Base-by-base conservation (phyloP, 1,139 yeast genomes). In the Geotrichum australiense region DNA sequence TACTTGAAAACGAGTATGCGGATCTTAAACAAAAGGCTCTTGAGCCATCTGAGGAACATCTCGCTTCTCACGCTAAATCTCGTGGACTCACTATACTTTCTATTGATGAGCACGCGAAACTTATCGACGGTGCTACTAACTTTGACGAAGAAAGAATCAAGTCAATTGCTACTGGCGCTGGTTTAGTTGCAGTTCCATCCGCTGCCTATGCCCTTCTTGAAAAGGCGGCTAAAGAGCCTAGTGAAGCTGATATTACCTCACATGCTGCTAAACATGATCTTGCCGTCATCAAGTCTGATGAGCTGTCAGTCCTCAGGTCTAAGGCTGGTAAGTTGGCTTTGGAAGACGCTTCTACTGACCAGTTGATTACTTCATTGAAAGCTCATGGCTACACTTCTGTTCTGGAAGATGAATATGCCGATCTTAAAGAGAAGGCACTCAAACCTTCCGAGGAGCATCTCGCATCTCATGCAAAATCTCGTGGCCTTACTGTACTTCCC, bases 191-290 rank as follows among this genome's bases (percentile, higher is more conserved):
- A 7, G 35, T 31, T 19, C 25, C 35, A 14, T 2, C 25, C 22
- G 16, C 29, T 45, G 36, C 46, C 50, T 23, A 20, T 25, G 5
- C 25, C 4, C 25, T 22, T 5, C 32, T 35, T 27, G 19, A 32
- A 7, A 35, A 28, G 23, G 44, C 52, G 26, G 42, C 52, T 11
- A 41, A 45, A n/a, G 34, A 48, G 29, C 50, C 65, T 44, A 50
- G 56, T 1, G 46, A 26, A 20, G 39, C 62, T 4, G 69, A 62
- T 10, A 25, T 35, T n/a, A 14, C 30, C 11, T 16, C 12, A 2
- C 73, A 69, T 53, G 78, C 78, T 2, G n/a, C 15, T 10, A 23
- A 33, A 5, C 25, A 34, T 26, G 47, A 45, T 5, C 21, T 37
- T 8, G 12, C 38, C 3, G 19, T 43, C 10, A 14, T 46, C 15